These are phyloP conservation scores for Grigorovia jiainica DNA, from an alignment of 805 yeast genomes.

Conservation along the genomic window DNA sequence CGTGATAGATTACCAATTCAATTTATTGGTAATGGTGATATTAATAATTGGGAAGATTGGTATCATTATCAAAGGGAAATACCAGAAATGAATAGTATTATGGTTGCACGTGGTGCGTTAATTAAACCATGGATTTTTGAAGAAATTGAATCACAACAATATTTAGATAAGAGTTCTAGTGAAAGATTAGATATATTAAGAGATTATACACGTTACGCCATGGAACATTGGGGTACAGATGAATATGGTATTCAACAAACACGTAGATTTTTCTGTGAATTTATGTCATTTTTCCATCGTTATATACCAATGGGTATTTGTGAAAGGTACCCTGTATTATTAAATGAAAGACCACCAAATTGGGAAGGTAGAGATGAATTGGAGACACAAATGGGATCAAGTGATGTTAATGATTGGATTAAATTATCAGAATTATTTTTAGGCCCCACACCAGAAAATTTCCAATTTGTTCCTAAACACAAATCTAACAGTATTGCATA, in stretches of 20 bases:
- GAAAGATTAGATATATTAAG: constrained; percentile 75
- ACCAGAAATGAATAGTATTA: constrained; percentile 77
- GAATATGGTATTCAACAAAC: constrained; percentile 85
- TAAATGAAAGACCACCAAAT: constrained; percentile 88
- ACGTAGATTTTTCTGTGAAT: constrained; percentile 89
- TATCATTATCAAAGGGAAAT: constrained; percentile 46
- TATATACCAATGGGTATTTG: constrained; percentile 90
- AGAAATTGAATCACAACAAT: constrained; percentile 83
- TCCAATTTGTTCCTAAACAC: constrained; percentile 85
- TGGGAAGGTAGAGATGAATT: constrained; percentile 91
- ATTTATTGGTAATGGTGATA: constrained; percentile 93
- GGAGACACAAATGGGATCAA: constrained; percentile 80
- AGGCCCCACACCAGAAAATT: constrained; percentile 70
- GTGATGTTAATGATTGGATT: constrained; percentile 90
- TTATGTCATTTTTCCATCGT: constrained; percentile 85
- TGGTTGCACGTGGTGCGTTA: constrained; percentile 97
- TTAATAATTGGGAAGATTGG: constrained; percentile 84
- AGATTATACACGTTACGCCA: constrained; percentile 66
- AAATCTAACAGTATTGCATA: constrained; percentile 51
- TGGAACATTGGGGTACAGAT: constrained; percentile 97
- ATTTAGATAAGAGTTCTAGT: constrained; percentile 80
- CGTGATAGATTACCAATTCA: constrained; percentile 48
- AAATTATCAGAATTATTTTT: constrained; percentile 90
- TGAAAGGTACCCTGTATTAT: constrained; percentile 76
- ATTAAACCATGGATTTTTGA: constrained; percentile 99